Conservation (phyloP, 2,329 filamentous ascomycete genomes). For the Xylaria sp. region DNA sequence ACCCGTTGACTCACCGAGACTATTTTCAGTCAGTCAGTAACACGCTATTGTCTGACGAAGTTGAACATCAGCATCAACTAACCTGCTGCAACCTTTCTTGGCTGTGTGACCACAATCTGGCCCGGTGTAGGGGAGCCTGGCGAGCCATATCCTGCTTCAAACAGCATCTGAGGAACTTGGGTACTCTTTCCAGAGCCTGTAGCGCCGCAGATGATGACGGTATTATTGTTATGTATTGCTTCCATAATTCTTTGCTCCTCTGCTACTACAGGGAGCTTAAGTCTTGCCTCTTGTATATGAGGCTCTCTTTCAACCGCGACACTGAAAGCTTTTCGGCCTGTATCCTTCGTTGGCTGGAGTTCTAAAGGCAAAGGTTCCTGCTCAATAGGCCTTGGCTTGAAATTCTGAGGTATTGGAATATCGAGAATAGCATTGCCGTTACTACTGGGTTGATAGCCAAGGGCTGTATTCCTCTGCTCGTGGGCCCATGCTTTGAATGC, state of each 20-base stretch:
- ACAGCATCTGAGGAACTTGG: slow-evolving; percentile 95
- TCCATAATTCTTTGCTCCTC: slow-evolving; percentile 99
- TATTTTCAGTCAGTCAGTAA: slow-evolving; percentile 70
- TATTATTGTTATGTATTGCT: slow-evolving; percentile 89
- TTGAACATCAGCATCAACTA: neutral
- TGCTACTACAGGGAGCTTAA: slow-evolving; percentile 87
- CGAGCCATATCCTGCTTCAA: slow-evolving; percentile 90
- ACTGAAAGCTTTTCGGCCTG: slow-evolving; percentile 77
- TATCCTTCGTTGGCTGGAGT: slow-evolving; percentile 68
- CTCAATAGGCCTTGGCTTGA: slow-evolving; percentile 74
- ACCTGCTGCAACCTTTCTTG: slow-evolving; percentile 85
- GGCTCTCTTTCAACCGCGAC: slow-evolving; percentile 75
- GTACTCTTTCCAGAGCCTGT: slow-evolving; percentile 99
- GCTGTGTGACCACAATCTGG: slow-evolving; percentile 95
- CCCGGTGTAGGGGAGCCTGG: slow-evolving; percentile 82
- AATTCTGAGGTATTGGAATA: slow-evolving; percentile 68
- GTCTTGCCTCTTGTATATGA: slow-evolving; percentile 79
- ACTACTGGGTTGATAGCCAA: slow-evolving; percentile 69
- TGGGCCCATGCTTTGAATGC: slow-evolving; percentile 96
- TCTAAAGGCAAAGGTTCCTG: slow-evolving; percentile 76
- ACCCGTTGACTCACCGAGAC: slow-evolving; percentile 98
- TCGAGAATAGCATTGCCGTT: slow-evolving; percentile 56
- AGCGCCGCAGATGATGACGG: slow-evolving; percentile 91
- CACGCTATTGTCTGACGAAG: neutral
- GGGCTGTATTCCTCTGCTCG: slow-evolving; percentile 82